Percentiles rank a stretch among this genome's conserved stretches.
Conservation (phyloP, 768 basidiomycete species). For the Strobilomyces echinocephalus region DNA sequence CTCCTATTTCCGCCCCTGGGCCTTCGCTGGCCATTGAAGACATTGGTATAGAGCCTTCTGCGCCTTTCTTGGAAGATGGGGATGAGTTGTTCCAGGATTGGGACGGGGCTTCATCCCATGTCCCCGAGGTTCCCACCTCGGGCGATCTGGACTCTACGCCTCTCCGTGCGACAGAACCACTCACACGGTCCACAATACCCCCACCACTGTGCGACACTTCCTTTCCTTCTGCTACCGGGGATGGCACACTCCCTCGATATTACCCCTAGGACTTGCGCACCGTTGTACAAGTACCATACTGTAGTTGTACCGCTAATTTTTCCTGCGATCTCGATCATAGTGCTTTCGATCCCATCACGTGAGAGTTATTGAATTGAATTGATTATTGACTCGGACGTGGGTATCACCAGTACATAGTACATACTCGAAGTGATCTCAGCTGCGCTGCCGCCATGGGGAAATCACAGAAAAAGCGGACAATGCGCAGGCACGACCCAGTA, state of each 20-base stretch:
- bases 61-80: constrained; percentile 33
- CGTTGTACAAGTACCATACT: constrained; percentile 22
- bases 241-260: constrained; percentile 27
- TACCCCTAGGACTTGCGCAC: constrained; percentile 21
- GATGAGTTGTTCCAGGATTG: constrained; percentile 22
- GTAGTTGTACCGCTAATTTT: constrained; percentile 23
- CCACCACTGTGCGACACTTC: constrained; percentile 1
- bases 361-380: neutral
- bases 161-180: neutral
- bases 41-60: constrained; percentile 41
- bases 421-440: too few species aligned
- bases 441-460: constrained; percentile 66
- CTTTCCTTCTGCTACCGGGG: constrained; percentile 2
- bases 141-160: constrained; percentile 4
- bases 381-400: too few species aligned
- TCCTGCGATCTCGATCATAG: neutral
- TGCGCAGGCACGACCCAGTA: constrained; percentile 90
- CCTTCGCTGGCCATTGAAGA: constrained; percentile 40
- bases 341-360: constrained; percentile 4
- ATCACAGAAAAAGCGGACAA: constrained; percentile 79
- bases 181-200: neutral
- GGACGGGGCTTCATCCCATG: constrained; percentile 10
- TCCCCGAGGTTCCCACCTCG: neutral
- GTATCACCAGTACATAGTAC: too few species aligned
- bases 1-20: constrained; percentile 33